Evolutionary conservation across 108 stramenopile genomes (phyloP), one percentile per base, ranked within the genome.

Genomic region (Pseudonitzschia delicatissima): DNA sequence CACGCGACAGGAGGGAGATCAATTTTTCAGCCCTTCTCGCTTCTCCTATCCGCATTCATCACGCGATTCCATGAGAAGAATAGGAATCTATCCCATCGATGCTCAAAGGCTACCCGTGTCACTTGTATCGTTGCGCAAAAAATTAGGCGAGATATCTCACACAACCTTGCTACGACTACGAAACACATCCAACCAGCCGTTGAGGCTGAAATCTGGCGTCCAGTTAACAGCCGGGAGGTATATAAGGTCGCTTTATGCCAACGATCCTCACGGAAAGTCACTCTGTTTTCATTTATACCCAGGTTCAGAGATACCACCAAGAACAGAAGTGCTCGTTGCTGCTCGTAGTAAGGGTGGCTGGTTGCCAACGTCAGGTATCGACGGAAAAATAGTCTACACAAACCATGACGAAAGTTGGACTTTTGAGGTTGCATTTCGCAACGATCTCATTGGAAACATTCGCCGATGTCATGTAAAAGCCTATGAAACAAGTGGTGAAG

Each of bases 291-390:
- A 69, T 23, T 57, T 75, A 45, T 75, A 63, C 45, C 74, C 74
- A 13, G 61, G 58, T 45, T 29, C 57, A 13, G 74, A 75, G 61
- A 68, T 75, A 51, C 74, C 74, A 27, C 34, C 61, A n/a, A 47
- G 68, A 45, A 57, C 74, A 2, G 74, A 75, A 69, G 68, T 75
- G 12, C 60, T 75, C 15, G 45, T 75, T 11, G 68, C 57, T 18
- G 67, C 67, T 20, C 74, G 74, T 3, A 68, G 62, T 45, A 53
- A 15, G 8, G 74, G 74, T 28, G 66, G 35, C 21, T 75, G 74
- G 74, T 37, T 75, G n/a, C 68, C 74, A 17, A 75, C 68, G 3
- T 63, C 68, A 3, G 68, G 68, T 15, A 64, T 75, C 32, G 59
- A 63, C 32, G 74, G 74, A 18, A 59, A 63, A 9, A 35, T 75